Conservation (phyloP, 176 grass and related monocot species). For the Bonia amplexicaulis region DNA sequence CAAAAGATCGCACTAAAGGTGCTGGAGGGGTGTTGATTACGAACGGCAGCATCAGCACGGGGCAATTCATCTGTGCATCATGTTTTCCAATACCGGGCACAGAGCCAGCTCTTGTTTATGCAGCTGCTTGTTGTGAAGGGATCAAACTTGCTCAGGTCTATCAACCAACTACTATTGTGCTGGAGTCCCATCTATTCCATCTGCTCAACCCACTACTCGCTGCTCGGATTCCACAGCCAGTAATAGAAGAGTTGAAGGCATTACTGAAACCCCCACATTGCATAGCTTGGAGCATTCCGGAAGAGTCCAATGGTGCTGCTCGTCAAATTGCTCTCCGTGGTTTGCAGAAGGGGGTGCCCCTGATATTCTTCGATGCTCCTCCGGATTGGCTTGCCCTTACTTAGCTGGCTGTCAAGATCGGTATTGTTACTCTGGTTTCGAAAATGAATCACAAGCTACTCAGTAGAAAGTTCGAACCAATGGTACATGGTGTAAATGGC, state of each 20-base stretch:
- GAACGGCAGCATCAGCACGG: background rate
- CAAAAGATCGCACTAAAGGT: background rate
- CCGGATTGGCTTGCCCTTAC: background rate
- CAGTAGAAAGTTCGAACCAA: background rate
- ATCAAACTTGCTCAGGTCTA: constrained; percentile 15
- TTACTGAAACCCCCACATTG: background rate
- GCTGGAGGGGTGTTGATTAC: constrained; percentile 1
- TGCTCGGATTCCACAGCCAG: background rate
- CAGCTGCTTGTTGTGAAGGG: constrained; percentile 28
- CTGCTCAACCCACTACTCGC: background rate
- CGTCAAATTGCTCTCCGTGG: background rate
- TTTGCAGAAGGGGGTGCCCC: background rate
- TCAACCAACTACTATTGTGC: background rate
- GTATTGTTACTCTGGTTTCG: background rate
- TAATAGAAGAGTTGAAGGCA: background rate
- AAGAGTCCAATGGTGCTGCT: background rate
- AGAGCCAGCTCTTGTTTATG: background rate
- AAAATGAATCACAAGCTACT: background rate
- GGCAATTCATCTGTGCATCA: constrained; percentile 3
- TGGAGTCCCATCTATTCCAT: constrained; percentile 17
- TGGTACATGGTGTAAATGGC: background rate
- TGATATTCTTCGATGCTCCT: background rate
- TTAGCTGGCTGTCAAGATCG: background rate
- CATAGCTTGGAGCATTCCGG: background rate
- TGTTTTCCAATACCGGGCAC: background rate